Evolutionary conservation across 805 yeast genomes (phyloP).

Genomic region (Deakozyma indianensis): DNA sequence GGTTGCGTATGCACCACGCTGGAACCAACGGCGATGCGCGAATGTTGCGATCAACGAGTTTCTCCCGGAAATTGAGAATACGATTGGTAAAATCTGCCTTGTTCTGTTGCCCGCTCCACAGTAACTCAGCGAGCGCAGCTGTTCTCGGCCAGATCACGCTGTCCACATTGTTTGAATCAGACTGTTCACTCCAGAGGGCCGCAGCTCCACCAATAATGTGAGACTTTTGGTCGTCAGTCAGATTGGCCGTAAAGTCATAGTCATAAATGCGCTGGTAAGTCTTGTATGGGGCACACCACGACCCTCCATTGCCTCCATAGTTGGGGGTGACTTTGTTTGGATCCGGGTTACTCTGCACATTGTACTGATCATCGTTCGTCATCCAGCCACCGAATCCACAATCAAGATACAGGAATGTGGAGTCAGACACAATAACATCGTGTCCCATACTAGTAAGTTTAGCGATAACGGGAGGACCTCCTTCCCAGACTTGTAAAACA

Average conservation of each 20-base stretch:
- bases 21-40: constrained; percentile 25
- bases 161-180: constrained; percentile 21
- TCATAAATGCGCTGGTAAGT: constrained; percentile 29
- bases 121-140: constrained; percentile 27
- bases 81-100: constrained; percentile 22
- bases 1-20: constrained; percentile 22
- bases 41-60: constrained; percentile 23
- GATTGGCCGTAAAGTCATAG: constrained; percentile 21
- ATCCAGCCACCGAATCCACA: constrained; percentile 28
- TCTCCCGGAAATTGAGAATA: constrained; percentile 27
- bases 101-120: constrained; percentile 27
- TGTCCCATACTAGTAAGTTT: constrained; percentile 23
- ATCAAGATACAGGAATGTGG: constrained; percentile 25
- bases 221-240: constrained; percentile 19
- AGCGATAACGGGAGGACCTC: constrained; percentile 14
- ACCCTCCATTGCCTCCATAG: constrained; percentile 21
- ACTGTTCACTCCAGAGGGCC: constrained; percentile 28
- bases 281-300: constrained; percentile 31
- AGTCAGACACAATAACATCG: constrained; percentile 26
- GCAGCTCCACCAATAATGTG: constrained; percentile 28
- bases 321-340: constrained; percentile 17
- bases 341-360: constrained; percentile 13
- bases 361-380: constrained; percentile 24
- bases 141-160: constrained; percentile 27
- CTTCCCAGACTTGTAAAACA: constrained; percentile 26